Evolutionary conservation across 345 rosid genomes (phyloP).

Genomic region (Lenwebbia sp.): DNA sequence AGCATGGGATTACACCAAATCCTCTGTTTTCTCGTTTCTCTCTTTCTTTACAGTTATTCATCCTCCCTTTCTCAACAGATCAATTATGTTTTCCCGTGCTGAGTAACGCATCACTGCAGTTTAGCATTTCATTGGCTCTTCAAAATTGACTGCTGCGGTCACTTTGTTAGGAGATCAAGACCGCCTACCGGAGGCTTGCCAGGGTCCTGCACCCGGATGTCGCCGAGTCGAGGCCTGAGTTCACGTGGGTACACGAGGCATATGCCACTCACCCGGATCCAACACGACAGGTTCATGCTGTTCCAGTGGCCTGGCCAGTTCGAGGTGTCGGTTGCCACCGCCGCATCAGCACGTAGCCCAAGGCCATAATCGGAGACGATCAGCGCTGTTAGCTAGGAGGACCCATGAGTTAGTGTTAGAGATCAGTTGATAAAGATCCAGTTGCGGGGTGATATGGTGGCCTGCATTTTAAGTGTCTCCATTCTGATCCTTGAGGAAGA

Average conservation of each 20-base stretch:
- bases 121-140: no score
- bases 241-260: constrained; percentile 46
- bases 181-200: constrained; percentile 45
- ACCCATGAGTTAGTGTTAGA: neutral
- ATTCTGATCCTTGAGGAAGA: neutral
- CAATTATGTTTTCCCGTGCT: no score
- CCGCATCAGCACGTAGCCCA: neutral
- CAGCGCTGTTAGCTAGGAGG: constrained; percentile 34
- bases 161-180: constrained; percentile 29
- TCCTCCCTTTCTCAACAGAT: no score
- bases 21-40: no score
- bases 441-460: neutral
- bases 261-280: constrained; percentile 54
- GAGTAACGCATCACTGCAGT: no score
- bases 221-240: constrained; percentile 20
- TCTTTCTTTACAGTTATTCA: no score
- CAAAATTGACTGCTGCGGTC: constrained; percentile 18
- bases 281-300: constrained; percentile 25
- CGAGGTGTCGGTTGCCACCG: constrained; percentile 2
- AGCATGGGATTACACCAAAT: no score
- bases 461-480: neutral
- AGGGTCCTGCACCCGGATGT: constrained; percentile 48
- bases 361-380: constrained; percentile 45
- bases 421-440: neutral
- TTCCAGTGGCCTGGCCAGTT: constrained; percentile 9